Base-by-base conservation (phyloP, 164 flowering plant genomes). In the Sedum album region DNA sequence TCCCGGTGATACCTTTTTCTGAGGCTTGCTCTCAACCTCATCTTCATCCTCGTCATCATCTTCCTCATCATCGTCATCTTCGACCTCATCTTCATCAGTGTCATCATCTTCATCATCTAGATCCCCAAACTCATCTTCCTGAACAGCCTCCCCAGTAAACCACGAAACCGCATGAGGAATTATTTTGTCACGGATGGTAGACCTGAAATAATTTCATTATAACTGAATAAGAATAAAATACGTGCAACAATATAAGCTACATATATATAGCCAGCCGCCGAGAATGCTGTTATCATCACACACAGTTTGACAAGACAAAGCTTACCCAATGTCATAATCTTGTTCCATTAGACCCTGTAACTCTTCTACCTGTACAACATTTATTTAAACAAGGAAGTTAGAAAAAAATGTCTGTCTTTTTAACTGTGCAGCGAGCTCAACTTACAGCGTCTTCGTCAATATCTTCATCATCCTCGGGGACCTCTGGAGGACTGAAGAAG, bases 401-500 rank as follows among this genome's bases (percentile, higher is more conserved):
- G 63, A 69, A 5, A 39, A 41, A 7, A 26, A 31, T 60, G 25
- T 62, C 18, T 31, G 35, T 57, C 1, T 15, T 9, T 13, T 49
- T 1, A 18, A 33, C 1, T 42, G 17, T 23, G 17, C 31, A 31
- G 2, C 30, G 35, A 15, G 30, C 31, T 42, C 60, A 42, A 6
- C 93, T 79, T 84, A 92, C 98, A 28, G 79, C 76, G 17, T 93
- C 98, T 76, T 90, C 98, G 65, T 93, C 96, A 68, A 93, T 80
- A 66, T 87, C 91, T 33, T 84, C 92, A 35, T 93, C 96, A 49
- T 93, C 96, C 5, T 88, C 93, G 2, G 98, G 98, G n/a, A 93
- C 90, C 72, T 90, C 83, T 30, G 98, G 98, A 26, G 98, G 98
- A 68, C 66, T 85, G 60, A 93, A 93, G 79, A 93, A 93, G 71